Evolutionary conservation across 2,329 filamentous ascomycete genomes (phyloP).

Genomic region (Xylogone sp.): DNA sequence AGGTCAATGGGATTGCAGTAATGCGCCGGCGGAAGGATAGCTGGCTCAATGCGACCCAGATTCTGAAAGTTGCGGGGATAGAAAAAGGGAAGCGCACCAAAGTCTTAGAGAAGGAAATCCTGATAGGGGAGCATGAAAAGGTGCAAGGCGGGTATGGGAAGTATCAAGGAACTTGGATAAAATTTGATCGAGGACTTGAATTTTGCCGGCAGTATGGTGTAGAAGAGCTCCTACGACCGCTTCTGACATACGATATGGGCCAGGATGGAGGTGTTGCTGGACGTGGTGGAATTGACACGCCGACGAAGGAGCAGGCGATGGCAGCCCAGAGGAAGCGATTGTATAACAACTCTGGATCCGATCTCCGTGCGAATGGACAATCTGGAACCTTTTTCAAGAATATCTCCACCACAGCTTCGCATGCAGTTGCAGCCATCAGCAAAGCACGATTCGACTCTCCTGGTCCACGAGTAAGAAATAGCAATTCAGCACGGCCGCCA

Average conservation of each 20-base stretch:
- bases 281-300: constrained; percentile 79
- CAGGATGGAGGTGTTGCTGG: constrained; percentile 70
- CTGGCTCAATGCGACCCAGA: constrained; percentile 97
- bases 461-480: constrained; percentile 57
- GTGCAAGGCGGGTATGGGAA: constrained; percentile 91
- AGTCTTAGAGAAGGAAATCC: constrained; percentile 91
- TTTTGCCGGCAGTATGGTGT: constrained; percentile 81
- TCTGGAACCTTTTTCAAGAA: constrained; percentile 95
- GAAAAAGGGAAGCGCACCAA: constrained; percentile 98
- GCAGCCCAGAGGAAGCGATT: constrained; percentile 89
- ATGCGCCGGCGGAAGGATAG: constrained; percentile 95
- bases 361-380: constrained; percentile 61
- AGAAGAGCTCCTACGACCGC: constrained; percentile 69
- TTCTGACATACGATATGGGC: constrained; percentile 77
- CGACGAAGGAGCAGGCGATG: constrained; percentile 98
- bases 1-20: constrained; percentile 86
- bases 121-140: constrained; percentile 95
- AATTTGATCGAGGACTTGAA: constrained; percentile 85
- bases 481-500: constrained; percentile 60
- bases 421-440: constrained; percentile 92
- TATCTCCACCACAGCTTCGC: constrained; percentile 88
- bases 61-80: constrained; percentile 93
- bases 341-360: constrained; percentile 69
- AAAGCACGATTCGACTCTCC: constrained; percentile 93
- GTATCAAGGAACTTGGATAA: constrained; percentile 98